Conservation (phyloP, 2,329 filamentous ascomycete genomes). For the Aspergillus felis region DNA sequence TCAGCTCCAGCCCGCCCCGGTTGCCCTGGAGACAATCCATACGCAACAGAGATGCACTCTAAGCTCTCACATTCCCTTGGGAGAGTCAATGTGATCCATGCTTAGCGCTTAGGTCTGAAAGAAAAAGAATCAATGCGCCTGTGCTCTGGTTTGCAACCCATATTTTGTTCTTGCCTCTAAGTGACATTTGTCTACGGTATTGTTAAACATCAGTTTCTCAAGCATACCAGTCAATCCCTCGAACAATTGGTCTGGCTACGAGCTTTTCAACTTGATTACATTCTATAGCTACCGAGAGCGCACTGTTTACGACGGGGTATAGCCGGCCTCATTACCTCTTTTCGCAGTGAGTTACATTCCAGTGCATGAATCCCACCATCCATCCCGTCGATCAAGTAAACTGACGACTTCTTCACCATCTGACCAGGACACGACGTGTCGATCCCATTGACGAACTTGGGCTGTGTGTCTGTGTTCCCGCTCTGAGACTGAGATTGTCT, state of each 20-base stretch:
- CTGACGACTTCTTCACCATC: not conserved
- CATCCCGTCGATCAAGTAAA: not conserved
- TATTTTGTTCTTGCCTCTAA: not conserved
- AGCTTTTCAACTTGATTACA: not conserved
- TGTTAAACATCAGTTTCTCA: not conserved
- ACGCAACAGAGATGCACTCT: not conserved
- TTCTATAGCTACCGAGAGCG: not conserved
- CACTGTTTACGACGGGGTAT: not conserved
- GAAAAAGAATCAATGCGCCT: not conserved
- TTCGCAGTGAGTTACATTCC: not conserved
- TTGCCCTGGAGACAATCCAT: not conserved
- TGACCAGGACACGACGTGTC: not conserved
- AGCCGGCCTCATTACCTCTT: not conserved
- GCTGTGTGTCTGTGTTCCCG: not conserved
- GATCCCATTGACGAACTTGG: not conserved
- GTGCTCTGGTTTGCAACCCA: not conserved
- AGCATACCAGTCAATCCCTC: not conserved
- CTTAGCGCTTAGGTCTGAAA: not conserved
- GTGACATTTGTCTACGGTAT: not conserved
- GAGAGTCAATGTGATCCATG: not conserved
- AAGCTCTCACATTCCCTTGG: not conserved
- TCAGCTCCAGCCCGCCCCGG: not conserved
- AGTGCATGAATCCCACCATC: not conserved
- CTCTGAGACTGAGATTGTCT: conserved; percentile 2
- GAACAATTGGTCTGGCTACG: not conserved